Evolutionary conservation across 2,329 filamentous ascomycete genomes (phyloP), one percentile per base, ranked within the genome.

Genomic region (Atkinsonella texensis): DNA sequence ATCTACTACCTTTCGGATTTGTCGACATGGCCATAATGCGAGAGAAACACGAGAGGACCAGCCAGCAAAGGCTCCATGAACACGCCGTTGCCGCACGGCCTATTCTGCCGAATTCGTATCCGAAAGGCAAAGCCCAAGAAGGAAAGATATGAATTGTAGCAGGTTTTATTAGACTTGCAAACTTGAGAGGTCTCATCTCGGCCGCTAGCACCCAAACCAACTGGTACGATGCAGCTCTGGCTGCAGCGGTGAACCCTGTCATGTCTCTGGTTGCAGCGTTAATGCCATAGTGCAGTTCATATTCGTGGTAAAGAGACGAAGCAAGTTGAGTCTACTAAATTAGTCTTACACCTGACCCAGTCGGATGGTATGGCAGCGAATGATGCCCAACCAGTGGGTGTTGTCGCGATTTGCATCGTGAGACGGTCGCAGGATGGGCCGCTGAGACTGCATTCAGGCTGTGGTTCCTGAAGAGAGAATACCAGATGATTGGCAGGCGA

Each of bases 351-450:
- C 18, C 40, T 43, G 13, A 43, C n/a, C 28, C 39, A 35, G 47
- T 28, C 44, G 52, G 39, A 46, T 47, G 44, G 39, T 50, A 45
- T 49, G 31, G 39, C 49, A 33, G 23, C 28, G 35, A 42, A 42
- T 49, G 49, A 46, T 54, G 52, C 52, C 52, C 49, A 49, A 54
- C 42, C 35, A 52, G 49, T 52, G 52, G 52, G 44, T 45, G 43
- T 35, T 28, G 33, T 48, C 35, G 42, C 52, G 33, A 46, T 52
- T 53, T 49, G 46, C 45, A 51, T 53, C 49, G 33, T 48, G 39
- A 50, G 31, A 53, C 13, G 52, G 49, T 42, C 33, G 52, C 52
- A 51, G 48, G 48, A 51, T 46, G 49, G 45, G 49, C 45, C 48
- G 38, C 46, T 35, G 40, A 23, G 45, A 43, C 48, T 50, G 51